Conservation (phyloP, 371 early-diverging fungal species). For the Fennellomyces sp. region DNA sequence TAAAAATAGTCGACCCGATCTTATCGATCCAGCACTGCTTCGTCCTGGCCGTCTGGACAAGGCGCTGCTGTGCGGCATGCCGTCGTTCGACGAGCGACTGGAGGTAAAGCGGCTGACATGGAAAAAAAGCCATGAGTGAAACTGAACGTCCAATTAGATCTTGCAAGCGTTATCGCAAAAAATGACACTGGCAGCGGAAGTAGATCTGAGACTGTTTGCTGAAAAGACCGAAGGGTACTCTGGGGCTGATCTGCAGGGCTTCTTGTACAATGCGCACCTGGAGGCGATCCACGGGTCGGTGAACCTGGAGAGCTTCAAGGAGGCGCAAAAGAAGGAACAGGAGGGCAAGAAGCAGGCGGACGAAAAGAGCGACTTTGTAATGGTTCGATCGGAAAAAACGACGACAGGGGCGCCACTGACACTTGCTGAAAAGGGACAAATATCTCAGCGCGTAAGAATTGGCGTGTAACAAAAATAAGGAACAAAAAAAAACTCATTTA, state of each 20-base stretch:
- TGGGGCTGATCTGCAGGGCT: conserved; percentile 94
- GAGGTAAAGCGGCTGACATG: conserved; percentile 36
- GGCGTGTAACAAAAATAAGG: background rate
- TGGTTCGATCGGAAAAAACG: conserved; percentile 17
- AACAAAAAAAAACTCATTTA: background rate
- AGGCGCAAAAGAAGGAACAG: conserved; percentile 36
- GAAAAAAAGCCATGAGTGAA: background rate
- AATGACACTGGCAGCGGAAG: conserved; percentile 61
- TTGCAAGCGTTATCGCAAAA: conserved; percentile 66
- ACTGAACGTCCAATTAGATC: conserved; percentile 36
- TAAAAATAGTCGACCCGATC: conserved; percentile 92
- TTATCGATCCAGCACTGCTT: conserved; percentile 97
- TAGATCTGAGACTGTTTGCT: conserved; percentile 66
- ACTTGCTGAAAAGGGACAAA: conserved; percentile 63
- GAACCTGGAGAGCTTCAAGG: conserved; percentile 50
- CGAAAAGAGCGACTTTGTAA: conserved; percentile 35
- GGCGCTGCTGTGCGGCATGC: conserved; percentile 87
- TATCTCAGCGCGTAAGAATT: conserved; percentile 56
- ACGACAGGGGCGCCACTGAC: conserved; percentile 44
- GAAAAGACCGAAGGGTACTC: conserved; percentile 76
- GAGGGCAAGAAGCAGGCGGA: conserved; percentile 28
- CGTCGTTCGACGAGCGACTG: conserved; percentile 68
- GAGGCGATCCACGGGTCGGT: conserved; percentile 83
- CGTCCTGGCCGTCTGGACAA: conserved; percentile 99
- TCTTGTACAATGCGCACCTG: conserved; percentile 90